Percentiles rank a stretch among this genome's conserved stretches.
Evolutionary conservation across 441 rosid genomes (phyloP).

Genomic region (Biscutella laevigata): DNA sequence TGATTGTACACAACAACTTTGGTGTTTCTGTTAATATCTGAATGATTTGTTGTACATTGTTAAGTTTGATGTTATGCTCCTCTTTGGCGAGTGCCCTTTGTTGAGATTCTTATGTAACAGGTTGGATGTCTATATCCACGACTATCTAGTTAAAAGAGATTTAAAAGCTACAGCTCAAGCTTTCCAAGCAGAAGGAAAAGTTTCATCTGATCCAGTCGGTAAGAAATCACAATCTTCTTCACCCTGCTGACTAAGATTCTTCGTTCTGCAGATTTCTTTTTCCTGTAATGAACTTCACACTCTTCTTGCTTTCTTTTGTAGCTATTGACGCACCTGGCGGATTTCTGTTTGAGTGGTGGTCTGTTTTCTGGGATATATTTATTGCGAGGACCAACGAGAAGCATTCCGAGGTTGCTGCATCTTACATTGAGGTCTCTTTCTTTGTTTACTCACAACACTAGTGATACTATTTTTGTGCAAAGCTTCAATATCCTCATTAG

Average conservation of each 20-base stretch:
- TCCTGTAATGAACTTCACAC: not conserved
- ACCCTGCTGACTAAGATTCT: not conserved
- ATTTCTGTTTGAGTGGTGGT: constrained; percentile 95
- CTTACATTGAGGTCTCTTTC: constrained; percentile 53
- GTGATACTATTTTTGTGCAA: constrained; percentile 3
- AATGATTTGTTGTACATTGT: constrained; percentile 4
- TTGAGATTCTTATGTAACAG: constrained; percentile 29
- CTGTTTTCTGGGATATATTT: constrained; percentile 90
- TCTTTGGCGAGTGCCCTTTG: not conserved
- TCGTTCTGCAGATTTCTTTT: not conserved
- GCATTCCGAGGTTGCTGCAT: constrained; percentile 72
- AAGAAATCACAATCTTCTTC: constrained; percentile 22
- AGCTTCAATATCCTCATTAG: not conserved
- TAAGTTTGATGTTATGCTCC: not conserved
- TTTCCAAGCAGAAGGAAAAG: constrained; percentile 83
- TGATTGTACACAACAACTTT: too few relatives aligned
- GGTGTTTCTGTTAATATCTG: constrained; percentile 6
- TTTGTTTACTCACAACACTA: not conserved
- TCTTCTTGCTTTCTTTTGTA: constrained; percentile 28
- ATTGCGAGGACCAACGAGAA: constrained; percentile 74
- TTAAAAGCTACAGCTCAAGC: constrained; percentile 80
- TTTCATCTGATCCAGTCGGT: constrained; percentile 85
- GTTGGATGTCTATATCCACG: constrained; percentile 87
- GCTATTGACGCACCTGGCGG: constrained; percentile 94
- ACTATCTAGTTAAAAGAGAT: constrained; percentile 83